Base-by-base conservation (phyloP, 352 stramenopile species). In the Pythium diclinum region DNA sequence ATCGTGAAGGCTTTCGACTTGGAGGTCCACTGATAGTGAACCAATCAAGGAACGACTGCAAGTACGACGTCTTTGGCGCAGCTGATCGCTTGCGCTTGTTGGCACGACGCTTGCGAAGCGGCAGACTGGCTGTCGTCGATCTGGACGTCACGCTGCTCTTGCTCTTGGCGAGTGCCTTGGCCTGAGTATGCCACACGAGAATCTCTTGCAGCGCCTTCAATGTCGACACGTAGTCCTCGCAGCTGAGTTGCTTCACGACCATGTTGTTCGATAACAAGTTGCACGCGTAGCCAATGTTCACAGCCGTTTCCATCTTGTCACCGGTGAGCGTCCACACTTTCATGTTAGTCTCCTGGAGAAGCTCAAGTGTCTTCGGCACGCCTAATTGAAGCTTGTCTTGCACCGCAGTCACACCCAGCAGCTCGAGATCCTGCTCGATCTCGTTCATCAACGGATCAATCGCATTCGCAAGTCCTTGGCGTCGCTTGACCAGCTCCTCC, bases 291-390 rank as follows among this genome's bases (percentile, higher is more conserved):
- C 87, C 94, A 70, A 98, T 98, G 61, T 98, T 98, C 48, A 98
- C 90, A 21, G 94, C 94, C 16, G 94, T 98, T 71, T 98, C 94
- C 68, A 94, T 84, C 74, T 98, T 98, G 75, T 98, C 94, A 17
- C 93, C 93, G 3, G 94, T 98, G 25, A 98, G 82, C 25, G 97
- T 96, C 91, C 92, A 98, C n/a, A 98, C 69, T 59, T 97, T 96
- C 55, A 98, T 97, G 33, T 92, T 91, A 3, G 91, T 94, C 54
- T 92, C 69, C 55, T 91, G 82, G 10, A 98, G 66, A 34, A 90
- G 62, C 65, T 81, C 63, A 21, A 98, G 91, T 23, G 89, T 94
- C 59, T 85, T 82, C 13, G 91, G 89, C 6, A 98, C 94, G 52
- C 91, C 93, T 56, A 81, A 76, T 67, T 98, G 93, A 8, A 98